Evolutionary conservation across 352 stramenopile species (phyloP), one percentile per base, ranked within the genome.

Genomic region (Phytophthora tentaculata): DNA sequence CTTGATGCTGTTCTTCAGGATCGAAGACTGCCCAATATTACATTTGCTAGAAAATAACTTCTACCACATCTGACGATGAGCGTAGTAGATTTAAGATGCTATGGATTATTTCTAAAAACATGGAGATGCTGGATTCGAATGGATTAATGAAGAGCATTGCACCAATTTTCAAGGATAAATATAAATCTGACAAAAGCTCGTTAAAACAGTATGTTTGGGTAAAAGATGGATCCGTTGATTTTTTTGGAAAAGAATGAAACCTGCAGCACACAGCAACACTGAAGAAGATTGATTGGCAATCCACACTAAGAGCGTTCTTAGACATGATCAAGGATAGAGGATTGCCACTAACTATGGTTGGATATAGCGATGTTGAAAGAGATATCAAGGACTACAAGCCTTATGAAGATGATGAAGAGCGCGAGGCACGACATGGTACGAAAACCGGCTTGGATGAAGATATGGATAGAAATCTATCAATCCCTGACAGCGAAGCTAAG

Each of bases 401-500:
- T n/a, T n/a, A n/a, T n/a, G n/a, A n/a, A n/a, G n/a, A n/a, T n/a
- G n/a, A n/a, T n/a, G n/a, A n/a, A n/a, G n/a, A n/a, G n/a, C n/a
- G 53, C 35, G 61, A 69, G 32, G 29, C 61, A 49, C 44, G 35
- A 0, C 45, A 69, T 59, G 61, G 61, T 41, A 50, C 59, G 29
- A 53, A 47, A 37, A 59, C 24, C 29, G 61, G 61, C 54, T 47
- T 54, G 48, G 52, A 69, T 59, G 53, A 63, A 63, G 53, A 54
- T 54, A 63, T 69, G 53, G 32, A 69, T 54, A 43, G 12, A 24
- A 19, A 1, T 52, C 48, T 66, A 53, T 49, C 39, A 44, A 66
- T 66, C 48, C 56, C 56, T 48, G 63, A 65, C 47, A 71, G 66
- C 35, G 63, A 71, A 43, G 63, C 56, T 16, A 71, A 71, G 35